phyloP scores from a whole-genome alignment of 2,329 filamentous ascomycete species.

The Fusarium sarcochroum region DNA sequence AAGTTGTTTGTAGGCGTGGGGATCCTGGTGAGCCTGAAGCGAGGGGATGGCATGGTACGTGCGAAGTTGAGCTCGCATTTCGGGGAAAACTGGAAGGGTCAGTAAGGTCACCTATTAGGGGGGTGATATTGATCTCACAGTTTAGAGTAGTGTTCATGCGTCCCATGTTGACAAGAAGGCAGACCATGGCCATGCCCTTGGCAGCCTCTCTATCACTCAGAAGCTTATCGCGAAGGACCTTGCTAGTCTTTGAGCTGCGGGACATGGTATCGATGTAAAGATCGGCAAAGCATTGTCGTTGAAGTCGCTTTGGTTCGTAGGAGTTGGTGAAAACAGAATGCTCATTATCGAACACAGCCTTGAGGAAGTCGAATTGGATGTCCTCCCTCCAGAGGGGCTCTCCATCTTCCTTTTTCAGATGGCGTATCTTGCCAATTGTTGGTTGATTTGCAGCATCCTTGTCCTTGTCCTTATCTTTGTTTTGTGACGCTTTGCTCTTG shows the following conservation, averaged over 20 bases:
- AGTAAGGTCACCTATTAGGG: not conserved
- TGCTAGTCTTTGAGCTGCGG: conserved; percentile 98
- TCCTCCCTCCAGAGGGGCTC: conserved; percentile 89
- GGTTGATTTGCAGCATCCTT: conserved; percentile 54
- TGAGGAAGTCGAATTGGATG: conserved; percentile 90
- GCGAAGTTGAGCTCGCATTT: conserved; percentile 97
- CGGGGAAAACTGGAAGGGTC: conserved; percentile 85
- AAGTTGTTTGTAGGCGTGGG: conserved; percentile 96
- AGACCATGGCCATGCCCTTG: conserved; percentile 99
- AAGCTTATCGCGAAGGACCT: conserved; percentile 96
- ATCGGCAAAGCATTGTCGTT: conserved; percentile 88
- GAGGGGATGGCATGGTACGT: conserved; percentile 99
- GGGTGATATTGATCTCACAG: conserved; percentile 69
- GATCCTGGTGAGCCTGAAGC: conserved; percentile 93
- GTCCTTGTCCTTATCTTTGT: conserved; percentile 52
- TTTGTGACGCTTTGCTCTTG: conserved; percentile 54
- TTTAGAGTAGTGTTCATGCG: conserved; percentile 99
- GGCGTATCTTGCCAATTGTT: conserved; percentile 78
- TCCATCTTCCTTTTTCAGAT: conserved; percentile 90
- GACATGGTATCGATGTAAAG: conserved; percentile 99
- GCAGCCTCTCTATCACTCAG: conserved; percentile 91
- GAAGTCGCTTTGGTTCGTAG: conserved; percentile 74
- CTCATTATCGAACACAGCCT: conserved; percentile 83
- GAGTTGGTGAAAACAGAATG: conserved; percentile 88
- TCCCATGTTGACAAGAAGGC: conserved; percentile 94